A percentile compares a stretch with the other conserved stretches of the same genome.
Evolutionary conservation across 2,329 filamentous ascomycete species (phyloP).

Genomic region (Colletotrichum acutatum): DNA sequence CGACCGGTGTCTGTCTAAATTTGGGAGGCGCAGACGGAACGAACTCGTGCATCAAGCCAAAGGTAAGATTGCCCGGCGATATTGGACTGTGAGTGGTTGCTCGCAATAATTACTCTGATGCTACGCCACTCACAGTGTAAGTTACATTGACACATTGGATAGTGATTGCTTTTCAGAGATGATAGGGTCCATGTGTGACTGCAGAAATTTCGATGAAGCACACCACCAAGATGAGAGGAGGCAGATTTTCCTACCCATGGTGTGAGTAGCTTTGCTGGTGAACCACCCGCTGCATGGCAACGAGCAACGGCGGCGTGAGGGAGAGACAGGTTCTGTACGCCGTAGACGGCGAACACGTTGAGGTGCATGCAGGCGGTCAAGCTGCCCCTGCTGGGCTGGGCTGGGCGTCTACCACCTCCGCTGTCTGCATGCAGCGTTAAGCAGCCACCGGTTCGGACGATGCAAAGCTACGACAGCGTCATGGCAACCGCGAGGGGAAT

Average conservation of each 20-base stretch:
- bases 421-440: conserved; percentile 28
- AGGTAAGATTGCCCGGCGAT: conserved; percentile 22
- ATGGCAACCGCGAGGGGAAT: conserved; percentile 35
- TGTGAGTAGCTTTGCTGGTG: not conserved
- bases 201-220: not conserved
- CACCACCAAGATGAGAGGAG: not conserved
- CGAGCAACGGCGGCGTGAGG: not conserved
- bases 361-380: conserved; percentile 24
- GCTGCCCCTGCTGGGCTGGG: not conserved
- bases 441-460: conserved; percentile 15
- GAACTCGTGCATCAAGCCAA: conserved; percentile 4
- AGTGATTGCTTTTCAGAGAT: not conserved
- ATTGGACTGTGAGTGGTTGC: conserved; percentile 25
- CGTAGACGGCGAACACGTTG: conserved; percentile 10
- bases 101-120: conserved; percentile 4
- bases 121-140: not conserved
- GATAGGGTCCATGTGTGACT: not conserved
- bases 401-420: not conserved
- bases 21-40: conserved; percentile 22
- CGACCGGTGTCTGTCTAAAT: conserved; percentile 14
- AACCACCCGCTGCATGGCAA: not conserved
- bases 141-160: not conserved
- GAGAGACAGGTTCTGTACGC: not conserved
- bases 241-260: not conserved
- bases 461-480: conserved; percentile 34